phyloP scores from a whole-genome alignment of 768 basidiomycete species.

The Russula dissimulans region DNA sequence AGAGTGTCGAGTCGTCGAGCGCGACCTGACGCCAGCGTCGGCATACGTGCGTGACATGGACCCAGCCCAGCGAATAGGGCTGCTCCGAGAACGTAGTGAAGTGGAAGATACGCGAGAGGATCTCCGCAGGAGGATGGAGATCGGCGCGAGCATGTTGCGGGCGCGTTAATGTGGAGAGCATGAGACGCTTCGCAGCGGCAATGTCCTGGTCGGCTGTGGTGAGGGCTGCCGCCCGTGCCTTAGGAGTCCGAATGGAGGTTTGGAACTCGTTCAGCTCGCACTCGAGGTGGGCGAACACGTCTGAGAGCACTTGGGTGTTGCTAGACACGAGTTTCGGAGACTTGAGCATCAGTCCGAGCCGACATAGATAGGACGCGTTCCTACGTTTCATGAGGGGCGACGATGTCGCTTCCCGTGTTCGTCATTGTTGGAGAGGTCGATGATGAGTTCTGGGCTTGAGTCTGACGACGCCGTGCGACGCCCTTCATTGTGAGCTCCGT shows the following conservation, averaged over 20 bases:
- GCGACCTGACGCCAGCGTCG: constrained; percentile 12
- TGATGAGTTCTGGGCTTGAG: too few relatives aligned
- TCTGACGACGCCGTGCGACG: too few relatives aligned
- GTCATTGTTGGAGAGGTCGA: too few relatives aligned
- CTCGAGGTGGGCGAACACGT: background rate
- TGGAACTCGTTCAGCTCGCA: background rate
- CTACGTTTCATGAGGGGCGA: background rate
- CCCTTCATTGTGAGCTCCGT: too few relatives aligned
- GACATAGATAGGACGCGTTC: background rate
- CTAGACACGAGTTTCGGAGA: background rate
- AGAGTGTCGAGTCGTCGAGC: background rate
- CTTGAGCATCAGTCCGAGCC: background rate
- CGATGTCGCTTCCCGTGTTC: background rate
- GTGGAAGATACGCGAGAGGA: constrained; percentile 10
- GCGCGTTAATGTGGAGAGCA: too few relatives aligned
- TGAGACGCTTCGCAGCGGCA: too few relatives aligned
- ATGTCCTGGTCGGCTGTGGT: too few relatives aligned
- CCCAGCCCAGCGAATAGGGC: too few relatives aligned
- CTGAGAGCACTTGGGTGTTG: background rate
- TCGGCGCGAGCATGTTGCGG: background rate
- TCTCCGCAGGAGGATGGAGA: constrained; percentile 7
- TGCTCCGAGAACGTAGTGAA: background rate
- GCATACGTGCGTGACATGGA: constrained; percentile 10
- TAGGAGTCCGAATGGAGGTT: background rate
- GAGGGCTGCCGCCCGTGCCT: background rate